phyloP scores from a whole-genome alignment of 768 basidiomycete genomes.

The Lyophyllum decastes region DNA sequence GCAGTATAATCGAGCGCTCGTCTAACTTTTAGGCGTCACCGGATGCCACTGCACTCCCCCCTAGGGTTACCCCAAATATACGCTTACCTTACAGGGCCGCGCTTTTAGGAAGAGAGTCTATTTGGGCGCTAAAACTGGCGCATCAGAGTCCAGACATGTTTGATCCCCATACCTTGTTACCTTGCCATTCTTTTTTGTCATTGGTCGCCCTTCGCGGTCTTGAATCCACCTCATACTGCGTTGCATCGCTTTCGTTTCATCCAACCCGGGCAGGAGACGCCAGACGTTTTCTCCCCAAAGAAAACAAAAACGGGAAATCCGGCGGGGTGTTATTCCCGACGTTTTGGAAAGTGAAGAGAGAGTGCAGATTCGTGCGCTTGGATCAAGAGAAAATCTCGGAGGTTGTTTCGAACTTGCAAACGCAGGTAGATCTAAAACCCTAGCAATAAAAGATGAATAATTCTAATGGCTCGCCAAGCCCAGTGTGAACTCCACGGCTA shows the following conservation, averaged over 20 bases:
- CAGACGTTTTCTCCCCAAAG: neutral
- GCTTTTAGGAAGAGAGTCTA: neutral
- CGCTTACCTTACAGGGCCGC: neutral
- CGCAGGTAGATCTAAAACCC: neutral
- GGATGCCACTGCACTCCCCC: neutral
- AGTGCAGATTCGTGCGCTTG: neutral
- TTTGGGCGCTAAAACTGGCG: neutral
- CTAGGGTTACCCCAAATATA: neutral
- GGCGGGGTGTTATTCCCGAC: neutral
- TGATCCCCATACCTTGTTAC: neutral
- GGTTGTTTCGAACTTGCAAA: neutral
- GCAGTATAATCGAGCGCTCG: neutral
- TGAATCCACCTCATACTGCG: slow-evolving; percentile 10
- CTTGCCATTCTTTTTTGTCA: neutral
- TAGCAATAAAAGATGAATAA: neutral
- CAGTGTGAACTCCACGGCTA: neutral
- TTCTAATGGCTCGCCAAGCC: neutral
- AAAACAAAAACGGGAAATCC: neutral
- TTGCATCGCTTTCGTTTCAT: neutral
- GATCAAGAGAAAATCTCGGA: neutral
- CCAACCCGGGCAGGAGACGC: neutral
- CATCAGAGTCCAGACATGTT: neutral
- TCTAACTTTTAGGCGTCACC: slow-evolving; percentile 9
- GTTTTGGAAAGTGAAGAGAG: neutral
- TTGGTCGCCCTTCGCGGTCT: neutral